Evolutionary conservation across 2,329 filamentous ascomycete genomes (phyloP), one percentile per base, ranked within the genome.

Genomic region (Coniella vitis): DNA sequence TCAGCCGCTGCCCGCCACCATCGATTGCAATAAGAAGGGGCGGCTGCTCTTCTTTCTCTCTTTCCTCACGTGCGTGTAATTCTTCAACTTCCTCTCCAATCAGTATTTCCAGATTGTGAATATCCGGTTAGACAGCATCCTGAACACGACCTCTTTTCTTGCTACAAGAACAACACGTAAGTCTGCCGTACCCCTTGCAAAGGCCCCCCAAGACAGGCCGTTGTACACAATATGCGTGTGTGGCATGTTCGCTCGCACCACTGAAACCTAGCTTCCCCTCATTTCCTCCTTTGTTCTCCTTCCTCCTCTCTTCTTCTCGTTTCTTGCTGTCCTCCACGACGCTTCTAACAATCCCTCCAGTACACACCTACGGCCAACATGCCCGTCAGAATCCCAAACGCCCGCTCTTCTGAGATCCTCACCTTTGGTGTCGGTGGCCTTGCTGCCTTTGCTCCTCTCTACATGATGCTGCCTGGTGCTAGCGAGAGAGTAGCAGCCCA

Each of bases 391-490:
- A 70, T 81, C 49, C 76, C 77, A 55, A 66, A 65, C 49, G 69
- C 75, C 58, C 65, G 65, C 56, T 58, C 65, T 52, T 66, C 69
- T 38, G 78, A 81, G 65, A 64, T 74, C 52, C 62, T 76, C 57
- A 72, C 69, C 63, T 76, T 78, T 61, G 73, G 74, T 49, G 67
- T 74, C 35, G 77, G 76, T 20, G 75, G 76, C 52, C 66, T 78
- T 51, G 70, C 65, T 40, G 74, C 70, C 56, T 70, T 81, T 48
- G 71, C 76, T 1, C 78, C 78, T 22, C 69, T 81, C 58, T 79
- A 78, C 66, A 69, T 80, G 58, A 68, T 79, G 58, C 68, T 78
- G 49, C 78, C 77, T 21, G 75, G 76, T 32, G 74, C 75, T 51
- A 72, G 78, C 55, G 74, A 79, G 61, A 70, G 71, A 38, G 61